Base-by-base conservation (phyloP, 73 alveolate genomes). In the Paramecium octaurelia region DNA sequence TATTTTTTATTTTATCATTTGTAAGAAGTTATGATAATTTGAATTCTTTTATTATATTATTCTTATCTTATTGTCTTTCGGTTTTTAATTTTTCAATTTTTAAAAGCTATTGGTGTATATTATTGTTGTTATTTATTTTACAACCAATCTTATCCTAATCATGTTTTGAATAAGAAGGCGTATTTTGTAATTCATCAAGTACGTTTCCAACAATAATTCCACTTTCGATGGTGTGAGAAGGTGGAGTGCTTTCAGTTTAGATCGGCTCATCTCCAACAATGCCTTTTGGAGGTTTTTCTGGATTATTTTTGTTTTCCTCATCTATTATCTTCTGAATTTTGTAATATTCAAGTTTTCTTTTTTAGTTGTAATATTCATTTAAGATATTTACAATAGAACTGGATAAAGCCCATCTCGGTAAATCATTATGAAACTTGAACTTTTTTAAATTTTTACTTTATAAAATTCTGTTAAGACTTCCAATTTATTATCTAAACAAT, bases 251-350 rank as follows among this genome's bases (percentile, higher is more conserved):
- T 80, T 80, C 46, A 3, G 76, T 43, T 80, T 80, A 29, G 8
- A 80, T 40, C 7, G 91, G 91, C 18, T 46, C 57, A 80, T 80
- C 91, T 0, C 91, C 91, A 6, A 89, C 94, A n/a, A 89, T 89
- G 1, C 94, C 94, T 89, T 89, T 89, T 23, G 94, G 92, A 1
- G 94, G 94, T 16, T 83, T 77, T 35, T 89, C 91, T 8, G 94
- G 94, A 71, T 89, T 40, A 21, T 71, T 70, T 50, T 71, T 71
- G 42, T 89, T 89, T 35, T 89, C 94, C 14, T 89, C 90, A 23
- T 89, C 90, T 7, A 89, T 89, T 8, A 89, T 59, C 38, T 89
- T 40, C 70, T 77, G 42, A 40, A 89, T 89, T 23, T 83, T 64
- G 43, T 89, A 89, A 29, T 89, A 89, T 27, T 89, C 94, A 8